A percentile compares a stretch with the other conserved stretches of the same genome.
Conservation (phyloP, 1,284 basidiomycete genomes). For the Athelia psychrophila region DNA sequence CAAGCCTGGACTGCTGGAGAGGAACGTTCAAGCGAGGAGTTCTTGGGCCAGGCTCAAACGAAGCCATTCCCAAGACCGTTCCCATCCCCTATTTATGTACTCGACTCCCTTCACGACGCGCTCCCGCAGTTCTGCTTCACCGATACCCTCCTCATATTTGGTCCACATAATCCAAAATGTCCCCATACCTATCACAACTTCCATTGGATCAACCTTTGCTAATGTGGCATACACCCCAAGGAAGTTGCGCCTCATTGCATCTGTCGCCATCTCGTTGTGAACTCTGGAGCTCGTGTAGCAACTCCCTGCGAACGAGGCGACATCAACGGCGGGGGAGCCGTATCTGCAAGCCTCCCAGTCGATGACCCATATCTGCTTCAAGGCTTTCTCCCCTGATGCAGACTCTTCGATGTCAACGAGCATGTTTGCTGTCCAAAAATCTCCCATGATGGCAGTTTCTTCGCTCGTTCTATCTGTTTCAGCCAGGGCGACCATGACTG, state of each 20-base stretch:
- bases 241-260: background rate
- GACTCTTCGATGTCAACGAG: background rate
- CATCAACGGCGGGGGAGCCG: background rate
- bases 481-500: background rate
- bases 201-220: background rate
- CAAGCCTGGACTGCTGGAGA: no score
- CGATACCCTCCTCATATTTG: background rate
- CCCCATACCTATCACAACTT: slow-evolving; percentile 2
- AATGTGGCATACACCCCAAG: background rate
- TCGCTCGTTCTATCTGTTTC: background rate
- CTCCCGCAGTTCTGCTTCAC: background rate
- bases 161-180: slow-evolving; percentile 1
- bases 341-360: slow-evolving; percentile 5
- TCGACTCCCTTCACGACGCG: background rate
- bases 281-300: background rate
- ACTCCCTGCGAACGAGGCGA: background rate
- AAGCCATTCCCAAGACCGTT: background rate
- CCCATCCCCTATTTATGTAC: slow-evolving; percentile 1
- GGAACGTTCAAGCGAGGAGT: background rate
- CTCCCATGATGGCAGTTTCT: slow-evolving; percentile 2
- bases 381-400: background rate
- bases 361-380: slow-evolving; percentile 2
- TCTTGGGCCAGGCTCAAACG: background rate
- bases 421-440: slow-evolving; percentile 2
- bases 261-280: background rate